Conservation (phyloP, 208 protist species). For the Wallacemonas sp. region DNA sequence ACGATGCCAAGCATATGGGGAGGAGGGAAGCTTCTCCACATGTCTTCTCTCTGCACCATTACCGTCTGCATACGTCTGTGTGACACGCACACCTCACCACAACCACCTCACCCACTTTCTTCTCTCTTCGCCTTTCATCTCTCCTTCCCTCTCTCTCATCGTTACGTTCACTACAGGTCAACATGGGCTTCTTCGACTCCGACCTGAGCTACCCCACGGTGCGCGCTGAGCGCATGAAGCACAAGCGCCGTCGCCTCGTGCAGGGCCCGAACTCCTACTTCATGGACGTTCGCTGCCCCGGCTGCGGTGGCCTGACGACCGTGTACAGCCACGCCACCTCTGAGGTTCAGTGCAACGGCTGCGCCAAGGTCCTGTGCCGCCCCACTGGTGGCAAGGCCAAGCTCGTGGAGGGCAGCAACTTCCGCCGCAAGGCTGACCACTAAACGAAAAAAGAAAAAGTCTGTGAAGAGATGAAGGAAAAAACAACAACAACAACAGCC, state of each 20-base stretch:
- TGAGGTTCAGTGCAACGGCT: conserved; percentile 96
- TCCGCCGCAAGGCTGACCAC: conserved; percentile 95
- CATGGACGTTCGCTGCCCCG: conserved; percentile 99
- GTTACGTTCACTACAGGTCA: conserved; percentile 11
- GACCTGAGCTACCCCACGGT: conserved; percentile 98
- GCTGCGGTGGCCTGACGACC: conserved; percentile 94
- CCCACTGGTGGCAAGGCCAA: conserved; percentile 98
- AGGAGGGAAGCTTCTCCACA: no score
- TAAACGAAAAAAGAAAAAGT: no score
- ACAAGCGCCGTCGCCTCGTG: conserved; percentile 99
- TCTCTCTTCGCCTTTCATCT: conserved; percentile 14
- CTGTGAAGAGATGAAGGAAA: background rate
- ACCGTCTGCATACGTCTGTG: no score
- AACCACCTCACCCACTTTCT: background rate
- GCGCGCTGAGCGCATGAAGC: conserved; percentile 94
- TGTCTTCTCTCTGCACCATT: no score
- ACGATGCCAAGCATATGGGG: no score
- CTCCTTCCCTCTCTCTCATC: background rate
- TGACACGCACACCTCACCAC: background rate
- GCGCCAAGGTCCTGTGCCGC: conserved; percentile 96
- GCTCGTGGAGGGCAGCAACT: conserved; percentile 95
- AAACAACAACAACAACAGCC: conserved; percentile 9
- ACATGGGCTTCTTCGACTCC: conserved; percentile 93
- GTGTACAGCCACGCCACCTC: conserved; percentile 99
- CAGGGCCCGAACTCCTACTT: conserved; percentile 99